Evolutionary conservation across 371 early-diverging fungal species (phyloP).

Genomic region (Lichtheimia ramosa): DNA sequence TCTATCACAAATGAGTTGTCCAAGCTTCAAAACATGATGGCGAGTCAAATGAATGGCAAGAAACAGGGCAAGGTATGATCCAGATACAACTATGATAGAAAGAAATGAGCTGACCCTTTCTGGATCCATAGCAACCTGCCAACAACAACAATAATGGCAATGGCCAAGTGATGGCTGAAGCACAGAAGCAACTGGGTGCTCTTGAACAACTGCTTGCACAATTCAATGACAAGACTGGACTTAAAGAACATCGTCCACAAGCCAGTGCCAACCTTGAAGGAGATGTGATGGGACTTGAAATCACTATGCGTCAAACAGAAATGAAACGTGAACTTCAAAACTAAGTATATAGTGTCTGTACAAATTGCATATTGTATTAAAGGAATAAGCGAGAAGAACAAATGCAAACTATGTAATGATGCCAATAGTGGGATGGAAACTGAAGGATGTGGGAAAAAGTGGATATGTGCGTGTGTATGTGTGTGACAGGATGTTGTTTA

Average conservation of each 20-base stretch:
- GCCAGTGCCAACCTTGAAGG: conserved; percentile 2
- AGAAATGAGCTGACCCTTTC: no score
- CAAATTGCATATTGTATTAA: conserved; percentile 3
- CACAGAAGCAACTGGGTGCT: background rate
- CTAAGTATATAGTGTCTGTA: background rate
- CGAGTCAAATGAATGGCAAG: background rate
- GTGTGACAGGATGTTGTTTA: conserved; percentile 10
- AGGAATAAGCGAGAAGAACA: conserved; percentile 1
- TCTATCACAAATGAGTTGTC: background rate
- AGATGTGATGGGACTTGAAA: background rate
- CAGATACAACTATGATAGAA: background rate
- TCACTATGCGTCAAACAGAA: background rate
- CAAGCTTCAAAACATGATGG: conserved; percentile 4
- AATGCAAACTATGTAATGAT: background rate
- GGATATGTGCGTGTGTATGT: background rate
- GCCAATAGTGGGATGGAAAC: background rate
- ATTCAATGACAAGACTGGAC: conserved; percentile 9
- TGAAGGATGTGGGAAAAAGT: background rate
- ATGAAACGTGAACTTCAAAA: background rate
- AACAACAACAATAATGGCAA: no score
- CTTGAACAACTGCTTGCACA: background rate
- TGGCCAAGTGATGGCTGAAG: background rate
- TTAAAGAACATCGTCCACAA: conserved; percentile 9
- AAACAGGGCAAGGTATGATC: background rate
- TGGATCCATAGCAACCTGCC: no score